Evolutionary conservation across 345 rosid genomes (phyloP).

Genomic region (Hirschfeldia incana): DNA sequence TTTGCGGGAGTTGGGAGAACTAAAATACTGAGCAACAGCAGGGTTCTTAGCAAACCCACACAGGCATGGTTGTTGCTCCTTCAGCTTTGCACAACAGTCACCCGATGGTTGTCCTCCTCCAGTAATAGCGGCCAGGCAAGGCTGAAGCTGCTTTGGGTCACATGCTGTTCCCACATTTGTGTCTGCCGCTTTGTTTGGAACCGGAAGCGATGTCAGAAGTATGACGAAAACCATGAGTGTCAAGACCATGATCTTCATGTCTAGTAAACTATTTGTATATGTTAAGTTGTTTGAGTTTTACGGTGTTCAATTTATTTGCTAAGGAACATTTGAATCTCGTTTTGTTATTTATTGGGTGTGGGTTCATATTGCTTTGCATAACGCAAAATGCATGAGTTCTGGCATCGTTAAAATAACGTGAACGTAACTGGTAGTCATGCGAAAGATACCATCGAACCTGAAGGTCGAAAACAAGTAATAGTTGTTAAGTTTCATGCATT

Average conservation of each 20-base stretch:
- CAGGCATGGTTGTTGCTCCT: constrained; percentile 63
- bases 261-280: background rate
- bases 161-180: constrained; percentile 48
- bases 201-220: constrained; percentile 14
- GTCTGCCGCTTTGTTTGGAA: constrained; percentile 19
- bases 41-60: constrained; percentile 63
- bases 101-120: constrained; percentile 44
- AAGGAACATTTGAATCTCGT: background rate
- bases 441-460: constrained; percentile 7
- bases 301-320: background rate
- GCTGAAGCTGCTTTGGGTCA: constrained; percentile 50
- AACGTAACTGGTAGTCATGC: constrained; percentile 37
- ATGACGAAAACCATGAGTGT: constrained; percentile 6
- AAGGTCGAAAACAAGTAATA: background rate
- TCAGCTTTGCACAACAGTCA: constrained; percentile 57
- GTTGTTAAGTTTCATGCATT: background rate
- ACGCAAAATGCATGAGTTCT: constrained; percentile 23
- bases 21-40: constrained; percentile 39
- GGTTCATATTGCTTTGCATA: background rate
- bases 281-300: background rate
- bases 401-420: constrained; percentile 27
- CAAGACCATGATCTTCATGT: constrained; percentile 26
- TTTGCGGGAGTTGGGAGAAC: constrained; percentile 55
- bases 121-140: constrained; percentile 51
- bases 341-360: constrained; percentile 24